Base-by-base conservation (phyloP, 2,329 filamentous ascomycete species). In the Calonectria multiphialidica region DNA sequence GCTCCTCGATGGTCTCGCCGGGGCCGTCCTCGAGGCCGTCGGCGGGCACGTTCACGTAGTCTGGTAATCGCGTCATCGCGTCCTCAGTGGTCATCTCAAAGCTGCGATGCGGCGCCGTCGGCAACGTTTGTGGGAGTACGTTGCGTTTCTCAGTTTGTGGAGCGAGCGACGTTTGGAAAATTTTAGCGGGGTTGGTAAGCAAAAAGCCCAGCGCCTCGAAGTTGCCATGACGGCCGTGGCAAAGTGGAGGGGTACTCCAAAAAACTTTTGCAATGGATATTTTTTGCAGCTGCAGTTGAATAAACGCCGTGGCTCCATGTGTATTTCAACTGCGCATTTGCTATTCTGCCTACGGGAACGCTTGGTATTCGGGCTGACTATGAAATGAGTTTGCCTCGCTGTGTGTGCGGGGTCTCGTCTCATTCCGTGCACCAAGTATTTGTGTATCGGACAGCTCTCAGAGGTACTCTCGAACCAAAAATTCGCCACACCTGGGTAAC, bases 1-100 rank as follows among this genome's bases (percentile, higher is more conserved):
- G 86, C 83, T 93, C 91, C 82, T 93, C 91, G 78, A 92, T 91
- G 44, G 89, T 89, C 80, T 91, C 83, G 37, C 79, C 80, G 15
- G 71, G 57, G 16, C 73, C 74, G 37, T 77, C 78, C 35, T 75
- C 73, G 23, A 69, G 74, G 16, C 66, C 57, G 12, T 78, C 77
- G 10, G 65, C 37, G 16, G 70, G 42, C n/a, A 77, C 40, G 37
- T 67, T 72, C 8, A 68, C 72, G 37, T 77, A 75, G 61, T 83
- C 82, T 18, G 75, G 70, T 40, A 80, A 59, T 59, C 74, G 77
- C 15, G 80, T 78, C 79, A 82, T 81, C 37, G 64, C 66, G 47
- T 77, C 74, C 61, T 73, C 70, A 25, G 72, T 67, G 30, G 67
- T 74, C 72, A 77, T 75, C 55, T 35, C 65, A 70, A 30, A 55